These are phyloP conservation scores for Skeletonema costatum DNA, from an alignment of 108 stramenopile species.

Conservation along the genomic window DNA sequence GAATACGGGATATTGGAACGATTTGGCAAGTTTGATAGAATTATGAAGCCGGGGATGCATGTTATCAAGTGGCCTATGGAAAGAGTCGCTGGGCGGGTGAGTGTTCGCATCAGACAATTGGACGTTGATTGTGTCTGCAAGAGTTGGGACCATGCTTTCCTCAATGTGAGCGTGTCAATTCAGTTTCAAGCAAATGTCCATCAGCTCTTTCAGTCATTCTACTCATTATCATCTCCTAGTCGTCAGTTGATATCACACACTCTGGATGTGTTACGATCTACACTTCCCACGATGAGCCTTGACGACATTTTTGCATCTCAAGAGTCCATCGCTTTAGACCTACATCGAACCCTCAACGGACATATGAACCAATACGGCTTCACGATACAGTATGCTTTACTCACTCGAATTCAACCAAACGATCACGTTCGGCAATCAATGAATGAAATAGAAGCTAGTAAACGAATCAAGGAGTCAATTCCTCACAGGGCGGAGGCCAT, in stretches of 20 bases:
- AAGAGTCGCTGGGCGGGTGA: conserved; percentile 46
- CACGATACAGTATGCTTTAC: conserved; percentile 51
- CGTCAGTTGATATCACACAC: conserved; percentile 53
- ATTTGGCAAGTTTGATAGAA: conserved; percentile 37
- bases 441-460: conserved; percentile 81
- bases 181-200: conserved; percentile 43
- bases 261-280: conserved; percentile 55
- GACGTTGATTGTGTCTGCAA: conserved; percentile 67
- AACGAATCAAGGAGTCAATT: conserved; percentile 53
- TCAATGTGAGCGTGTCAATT: conserved; percentile 44
- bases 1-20: conserved; percentile 39
- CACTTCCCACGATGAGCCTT: conserved; percentile 54
- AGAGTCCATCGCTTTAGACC: conserved; percentile 70
- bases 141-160: conserved; percentile 72
- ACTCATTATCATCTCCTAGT: conserved; percentile 53
- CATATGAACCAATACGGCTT: conserved; percentile 49
- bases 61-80: conserved; percentile 39
- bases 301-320: conserved; percentile 73
- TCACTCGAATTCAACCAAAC: conserved; percentile 72
- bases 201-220: conserved; percentile 50
- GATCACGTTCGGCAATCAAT: conserved; percentile 64
- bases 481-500: conserved; percentile 56
- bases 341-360: conserved; percentile 43
- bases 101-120: conserved; percentile 53
- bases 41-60: conserved; percentile 47